Evolutionary conservation across 257 asterid species (phyloP).

Genomic region (Solanum phureja): DNA sequence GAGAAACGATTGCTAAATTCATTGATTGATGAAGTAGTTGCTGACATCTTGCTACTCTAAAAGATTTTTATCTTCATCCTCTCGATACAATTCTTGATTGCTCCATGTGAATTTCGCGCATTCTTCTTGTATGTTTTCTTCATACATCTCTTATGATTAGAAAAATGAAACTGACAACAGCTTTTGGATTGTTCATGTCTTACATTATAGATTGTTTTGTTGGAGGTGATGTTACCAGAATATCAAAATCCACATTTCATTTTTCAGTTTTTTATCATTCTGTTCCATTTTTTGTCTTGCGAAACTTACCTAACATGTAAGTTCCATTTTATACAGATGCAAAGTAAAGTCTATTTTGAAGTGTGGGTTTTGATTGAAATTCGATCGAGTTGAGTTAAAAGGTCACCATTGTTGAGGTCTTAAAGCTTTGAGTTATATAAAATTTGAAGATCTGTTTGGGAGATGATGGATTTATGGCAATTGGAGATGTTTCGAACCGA

Average conservation of each 20-base stretch:
- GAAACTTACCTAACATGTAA: not conserved
- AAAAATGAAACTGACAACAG: not conserved
- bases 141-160: not conserved
- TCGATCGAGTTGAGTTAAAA: not conserved
- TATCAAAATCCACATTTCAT: not conserved
- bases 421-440: too few relatives aligned
- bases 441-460: too few relatives aligned
- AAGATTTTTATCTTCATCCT: slow-evolving; percentile 3
- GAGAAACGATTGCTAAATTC: slow-evolving; percentile 57
- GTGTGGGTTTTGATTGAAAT: not conserved
- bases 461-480: too few relatives aligned
- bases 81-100: not conserved
- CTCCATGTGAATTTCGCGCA: not conserved
- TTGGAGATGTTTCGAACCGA: too few relatives aligned
- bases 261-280: not conserved
- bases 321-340: not conserved
- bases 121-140: not conserved
- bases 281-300: not conserved
- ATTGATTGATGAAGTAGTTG: slow-evolving; percentile 70
- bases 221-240: not conserved
- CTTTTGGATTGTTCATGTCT: not conserved
- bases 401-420: too few relatives aligned
- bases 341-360: not conserved
- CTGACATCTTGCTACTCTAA: slow-evolving; percentile 44
- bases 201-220: not conserved